These are phyloP conservation scores for Paecilomyces fulvus DNA, from an alignment of 2,329 filamentous ascomycete species.

Conservation along the genomic window DNA sequence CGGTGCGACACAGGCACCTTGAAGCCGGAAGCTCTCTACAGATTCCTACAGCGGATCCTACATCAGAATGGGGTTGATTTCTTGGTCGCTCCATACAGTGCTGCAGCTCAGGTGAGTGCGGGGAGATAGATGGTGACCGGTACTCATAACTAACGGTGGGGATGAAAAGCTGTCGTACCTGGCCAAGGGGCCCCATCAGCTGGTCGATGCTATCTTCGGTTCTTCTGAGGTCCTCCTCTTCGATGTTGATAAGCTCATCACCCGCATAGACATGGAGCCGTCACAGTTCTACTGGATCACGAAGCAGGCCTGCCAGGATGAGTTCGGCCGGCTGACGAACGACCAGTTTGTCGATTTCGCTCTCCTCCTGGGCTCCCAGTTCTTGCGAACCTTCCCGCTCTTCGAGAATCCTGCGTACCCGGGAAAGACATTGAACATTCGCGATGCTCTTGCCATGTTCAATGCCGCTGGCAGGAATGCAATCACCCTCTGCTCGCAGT, in stretches of 20 bases:
- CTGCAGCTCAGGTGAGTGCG: conserved; percentile 65
- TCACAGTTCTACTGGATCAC: conserved; percentile 55
- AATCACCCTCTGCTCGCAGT: conserved; percentile 63
- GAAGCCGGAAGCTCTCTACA: conserved; percentile 62
- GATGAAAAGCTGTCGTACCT: conserved; percentile 59
- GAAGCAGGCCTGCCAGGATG: conserved; percentile 62
- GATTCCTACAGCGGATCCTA: conserved; percentile 67
- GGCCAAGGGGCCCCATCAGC: conserved; percentile 59
- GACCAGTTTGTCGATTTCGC: conserved; percentile 75
- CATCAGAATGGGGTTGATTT: conserved; percentile 62
- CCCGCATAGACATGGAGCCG: conserved; percentile 44
- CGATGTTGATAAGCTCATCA: conserved; percentile 69
- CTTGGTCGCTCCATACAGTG: conserved; percentile 77
- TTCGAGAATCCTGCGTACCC: conserved; percentile 56
- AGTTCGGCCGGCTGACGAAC: conserved; percentile 55
- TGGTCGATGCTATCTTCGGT: conserved; percentile 68
- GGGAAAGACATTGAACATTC: conserved; percentile 52
- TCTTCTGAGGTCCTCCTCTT: conserved; percentile 80
- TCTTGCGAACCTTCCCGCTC: conserved; percentile 70
- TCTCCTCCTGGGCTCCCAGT: conserved; percentile 73
- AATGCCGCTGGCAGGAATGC: conserved; percentile 59
- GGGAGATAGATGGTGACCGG: neutral
- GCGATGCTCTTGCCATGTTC: conserved; percentile 71
- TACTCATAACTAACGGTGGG: conserved; percentile 3
- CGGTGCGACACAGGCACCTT: conserved; percentile 52